Evolutionary conservation across 1,284 basidiomycete species (phyloP), one percentile per base, ranked within the genome.

Genomic region (Coniferiporia sulphurascens): DNA sequence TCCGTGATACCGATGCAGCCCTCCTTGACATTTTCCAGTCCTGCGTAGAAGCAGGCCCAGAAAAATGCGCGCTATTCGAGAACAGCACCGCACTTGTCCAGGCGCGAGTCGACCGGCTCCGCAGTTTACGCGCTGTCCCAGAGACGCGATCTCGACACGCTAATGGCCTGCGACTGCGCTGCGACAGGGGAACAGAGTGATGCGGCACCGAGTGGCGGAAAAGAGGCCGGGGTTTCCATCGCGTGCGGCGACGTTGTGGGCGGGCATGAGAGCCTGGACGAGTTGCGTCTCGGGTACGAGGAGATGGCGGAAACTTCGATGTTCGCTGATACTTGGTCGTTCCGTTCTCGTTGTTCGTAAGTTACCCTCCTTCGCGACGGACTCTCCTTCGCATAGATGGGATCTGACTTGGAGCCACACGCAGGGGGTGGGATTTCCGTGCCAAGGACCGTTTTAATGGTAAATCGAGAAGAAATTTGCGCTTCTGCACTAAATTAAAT

Each of bases 11-110:
- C 9, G 67, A 68, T 32, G 46, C 15, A 2, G 64, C 27, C 1
- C 27, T 64, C 9, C 21, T 22, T 21, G 32, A 56, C 13, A 55
- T 67, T 35, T 64, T 58, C 53, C 36, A 65, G 13, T 52, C 57
- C 10, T 68, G 67, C 50, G 64, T 64, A n/a, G 55, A 59, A 4
- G 66, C 64, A 1, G 66, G 66, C 6, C 65, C 64, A 2, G 17
- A 34, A 3, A 43, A 1, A 12, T 67, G 66, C 44, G 44, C 64
- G 8, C 48, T 66, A 6, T 60, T 64, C 53, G 65, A 67, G 34
- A 22, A 58, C 13, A 64, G 48, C 17, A 55, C 65, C 0, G 17
- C 51, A 1, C 22, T 53, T 13, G 60, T 68, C 50, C 19, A 63
- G 12, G 48, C 44, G 0, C 67, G 67, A 15, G 45, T 65, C 19